These are phyloP conservation scores for Psilocybe cubensis DNA, from an alignment of 768 basidiomycete genomes.

Conservation along the genomic window DNA sequence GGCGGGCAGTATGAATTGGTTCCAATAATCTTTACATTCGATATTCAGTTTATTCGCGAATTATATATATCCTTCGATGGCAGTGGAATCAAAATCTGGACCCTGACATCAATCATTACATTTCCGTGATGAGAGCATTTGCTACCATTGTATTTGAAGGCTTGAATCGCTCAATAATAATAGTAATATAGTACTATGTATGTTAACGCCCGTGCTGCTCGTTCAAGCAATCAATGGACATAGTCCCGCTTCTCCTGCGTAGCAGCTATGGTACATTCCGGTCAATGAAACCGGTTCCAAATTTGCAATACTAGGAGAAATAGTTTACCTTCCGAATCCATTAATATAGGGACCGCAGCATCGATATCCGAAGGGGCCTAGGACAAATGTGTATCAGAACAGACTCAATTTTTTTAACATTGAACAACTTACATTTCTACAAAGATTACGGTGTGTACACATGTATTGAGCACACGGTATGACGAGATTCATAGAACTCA, in stretches of 20 bases:
- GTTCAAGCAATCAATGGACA: constrained; percentile 13
- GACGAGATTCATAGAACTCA: not conserved
- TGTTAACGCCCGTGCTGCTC: too few species aligned
- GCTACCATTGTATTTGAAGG: too few species aligned
- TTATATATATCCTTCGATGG: too few species aligned
- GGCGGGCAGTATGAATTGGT: too few species aligned
- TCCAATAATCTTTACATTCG: too few species aligned
- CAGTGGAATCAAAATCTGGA: too few species aligned
- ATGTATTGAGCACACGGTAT: not conserved
- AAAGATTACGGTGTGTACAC: not conserved
- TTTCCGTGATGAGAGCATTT: too few species aligned
- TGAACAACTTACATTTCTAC: constrained; percentile 4
- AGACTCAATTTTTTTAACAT: not conserved
- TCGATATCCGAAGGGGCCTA: constrained; percentile 10
- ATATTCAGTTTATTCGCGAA: too few species aligned
- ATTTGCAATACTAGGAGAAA: not conserved
- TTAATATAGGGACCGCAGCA: constrained; percentile 13
- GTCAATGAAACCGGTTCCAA: too few species aligned
- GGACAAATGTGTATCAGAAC: not conserved
- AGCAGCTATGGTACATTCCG: constrained; percentile 11
- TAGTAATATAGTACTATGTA: too few species aligned
- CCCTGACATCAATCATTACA: too few species aligned
- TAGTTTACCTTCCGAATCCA: constrained; percentile 7
- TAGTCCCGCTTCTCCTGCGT: constrained; percentile 10
- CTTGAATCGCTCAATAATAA: too few species aligned